Evolutionary conservation across 345 rosid genomes (phyloP), one percentile per base, ranked within the genome.

Genomic region (Camelina hispida): DNA sequence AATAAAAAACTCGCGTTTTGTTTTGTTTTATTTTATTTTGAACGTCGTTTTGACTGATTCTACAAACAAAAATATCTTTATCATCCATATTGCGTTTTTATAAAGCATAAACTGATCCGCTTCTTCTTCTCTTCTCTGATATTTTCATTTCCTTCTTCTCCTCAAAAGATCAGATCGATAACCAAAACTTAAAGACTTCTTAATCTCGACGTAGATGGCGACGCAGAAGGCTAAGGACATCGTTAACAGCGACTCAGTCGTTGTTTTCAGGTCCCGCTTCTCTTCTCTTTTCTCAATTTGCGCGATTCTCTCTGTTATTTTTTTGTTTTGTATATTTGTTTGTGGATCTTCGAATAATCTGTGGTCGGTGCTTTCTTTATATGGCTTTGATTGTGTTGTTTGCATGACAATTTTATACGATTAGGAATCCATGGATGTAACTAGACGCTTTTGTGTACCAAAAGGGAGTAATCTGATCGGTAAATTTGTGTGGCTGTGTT

Each of bases 201-300:
- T 5, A 23, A 70, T 69, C 17, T 47, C 69, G 16, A 32, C 14
- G 72, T 65, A 62, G 38, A 84, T 86, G 93, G 91, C 97, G 35
- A 57, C 66, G 84, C 62, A 72, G 38, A 89, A 87, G 83, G 89
- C 93, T 2, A 78, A 86, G 69, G 90, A 91, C 62, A 42, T 82
- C 38, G 89, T 89, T 16, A 75, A 89, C 51, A 50, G 67, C 69
- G 86, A 89, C 18, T 7, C 89, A 63, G 91, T 89, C 72, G 85
- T 88, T 68, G 93, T 91, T 83, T 91, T 89, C 89, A 88, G 93
- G 93, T 54, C 1, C 7, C 37, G 9, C 18, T 3, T 3, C 22
- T 20, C 15, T 51, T 44, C 22, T 40, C 43, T 6, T 13, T 32
- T 72, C 54, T 43, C 35, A 6, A 17, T 8, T 8, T 4, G 14